Percentiles rank a stretch among this genome's conserved stretches.
phyloP scores from a whole-genome alignment of 768 basidiomycete genomes.

The Mycena floridula region DNA sequence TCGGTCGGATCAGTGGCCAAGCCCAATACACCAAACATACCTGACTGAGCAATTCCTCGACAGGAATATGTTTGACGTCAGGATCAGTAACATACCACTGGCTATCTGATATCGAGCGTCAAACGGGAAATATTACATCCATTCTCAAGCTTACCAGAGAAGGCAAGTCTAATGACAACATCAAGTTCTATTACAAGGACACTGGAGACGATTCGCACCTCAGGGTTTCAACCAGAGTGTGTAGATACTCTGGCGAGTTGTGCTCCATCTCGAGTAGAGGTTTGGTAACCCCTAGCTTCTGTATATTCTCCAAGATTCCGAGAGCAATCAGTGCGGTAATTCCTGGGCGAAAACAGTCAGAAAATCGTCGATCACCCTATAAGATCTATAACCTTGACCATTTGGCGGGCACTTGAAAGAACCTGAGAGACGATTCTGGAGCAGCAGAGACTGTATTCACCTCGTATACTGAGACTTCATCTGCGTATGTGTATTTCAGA shows the following conservation, averaged over 20 bases:
- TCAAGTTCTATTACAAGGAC: background rate
- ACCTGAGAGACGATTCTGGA: constrained; percentile 3
- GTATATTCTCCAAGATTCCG: constrained; percentile 85
- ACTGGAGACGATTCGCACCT: constrained; percentile 40
- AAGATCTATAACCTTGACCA: constrained; percentile 76
- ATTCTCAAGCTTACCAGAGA: constrained; percentile 50
- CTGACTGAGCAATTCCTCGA: constrained; percentile 81
- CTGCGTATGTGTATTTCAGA: constrained; percentile 83
- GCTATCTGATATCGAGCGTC: constrained; percentile 46
- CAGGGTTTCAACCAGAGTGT: constrained; percentile 80
- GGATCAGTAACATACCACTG: constrained; percentile 94
- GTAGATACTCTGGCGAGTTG: constrained; percentile 86
- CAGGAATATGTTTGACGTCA: constrained; percentile 67
- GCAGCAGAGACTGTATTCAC: constrained; percentile 27
- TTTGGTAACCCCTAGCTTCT: constrained; percentile 62
- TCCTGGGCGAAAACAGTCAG: constrained; percentile 28
- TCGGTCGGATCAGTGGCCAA: too few species aligned
- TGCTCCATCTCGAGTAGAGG: constrained; percentile 80
- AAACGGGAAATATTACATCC: background rate
- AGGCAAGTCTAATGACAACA: constrained; percentile 42
- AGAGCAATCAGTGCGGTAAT: constrained; percentile 89
- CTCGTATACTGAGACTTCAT: constrained; percentile 88
- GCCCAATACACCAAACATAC: too few species aligned
- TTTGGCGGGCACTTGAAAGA: constrained; percentile 84
- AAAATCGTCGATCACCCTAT: background rate